These are phyloP conservation scores for Acanthochlamys bracteata DNA, from an alignment of 106 monocot genomes.

Conservation along the genomic window DNA sequence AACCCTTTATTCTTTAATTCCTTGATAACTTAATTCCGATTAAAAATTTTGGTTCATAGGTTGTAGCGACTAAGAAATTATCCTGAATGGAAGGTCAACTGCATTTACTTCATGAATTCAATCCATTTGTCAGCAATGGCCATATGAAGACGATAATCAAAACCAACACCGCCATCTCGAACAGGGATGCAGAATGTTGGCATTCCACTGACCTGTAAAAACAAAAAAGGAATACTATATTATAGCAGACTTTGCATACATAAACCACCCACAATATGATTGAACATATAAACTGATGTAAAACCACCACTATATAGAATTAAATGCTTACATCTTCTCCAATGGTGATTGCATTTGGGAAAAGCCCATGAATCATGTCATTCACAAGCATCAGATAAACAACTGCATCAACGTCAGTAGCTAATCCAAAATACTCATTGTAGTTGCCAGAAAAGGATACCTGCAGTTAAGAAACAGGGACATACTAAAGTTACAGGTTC, in stretches of 20 bases:
- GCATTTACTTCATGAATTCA: slow-evolving; percentile 79
- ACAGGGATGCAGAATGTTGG: slow-evolving; percentile 86
- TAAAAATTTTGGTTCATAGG: no score
- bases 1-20: no score
- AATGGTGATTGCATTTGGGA: slow-evolving; percentile 72
- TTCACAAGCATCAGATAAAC: slow-evolving; percentile 95
- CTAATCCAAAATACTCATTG: slow-evolving; percentile 91
- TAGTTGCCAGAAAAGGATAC: slow-evolving; percentile 87
- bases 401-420: slow-evolving; percentile 91
- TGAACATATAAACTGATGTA: neutral
- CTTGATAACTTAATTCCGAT: no score
- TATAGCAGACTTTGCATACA: neutral
- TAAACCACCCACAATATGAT: neutral
- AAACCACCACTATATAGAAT: neutral
- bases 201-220: slow-evolving; percentile 93
- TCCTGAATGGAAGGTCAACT: neutral
- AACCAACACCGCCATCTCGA: slow-evolving; percentile 90
- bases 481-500: no score
- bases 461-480: slow-evolving; percentile 16
- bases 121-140: slow-evolving; percentile 99
- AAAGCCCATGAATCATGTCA: slow-evolving; percentile 93
- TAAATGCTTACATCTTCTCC: slow-evolving; percentile 94
- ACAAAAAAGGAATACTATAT: neutral
- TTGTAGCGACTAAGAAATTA: no score
- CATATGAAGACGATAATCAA: slow-evolving; percentile 98